Evolutionary conservation across 2,329 filamentous ascomycete species (phyloP).

Genomic region (Alternaria atra): DNA sequence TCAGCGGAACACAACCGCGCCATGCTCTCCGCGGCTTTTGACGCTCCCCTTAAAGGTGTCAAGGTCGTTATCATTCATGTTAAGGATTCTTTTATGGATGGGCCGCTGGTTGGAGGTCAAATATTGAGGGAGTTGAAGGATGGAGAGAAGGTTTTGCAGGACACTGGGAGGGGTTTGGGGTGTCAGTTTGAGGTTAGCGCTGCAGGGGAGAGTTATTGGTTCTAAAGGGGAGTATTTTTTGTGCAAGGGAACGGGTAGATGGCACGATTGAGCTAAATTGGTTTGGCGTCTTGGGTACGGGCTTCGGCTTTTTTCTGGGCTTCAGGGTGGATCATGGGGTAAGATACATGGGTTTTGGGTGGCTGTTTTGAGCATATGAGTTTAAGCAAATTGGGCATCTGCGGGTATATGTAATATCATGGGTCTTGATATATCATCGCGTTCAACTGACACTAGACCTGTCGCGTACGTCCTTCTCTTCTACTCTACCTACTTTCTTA

Average conservation of each 20-base stretch:
- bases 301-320: neutral
- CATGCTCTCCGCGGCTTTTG: constrained; percentile 37
- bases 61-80: constrained; percentile 91
- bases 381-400: neutral
- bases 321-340: neutral
- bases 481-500: neutral
- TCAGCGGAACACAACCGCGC: constrained; percentile 40
- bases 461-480: neutral
- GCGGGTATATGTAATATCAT: neutral
- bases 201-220: constrained; percentile 67
- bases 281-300: neutral
- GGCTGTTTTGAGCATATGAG: neutral
- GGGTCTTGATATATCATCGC: neutral
- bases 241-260: neutral
- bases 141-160: constrained; percentile 62
- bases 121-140: constrained; percentile 76
- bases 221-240: constrained; percentile 38
- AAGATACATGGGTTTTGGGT: neutral
- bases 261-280: neutral
- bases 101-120: constrained; percentile 67
- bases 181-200: constrained; percentile 80
- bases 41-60: constrained; percentile 71
- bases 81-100: constrained; percentile 84
- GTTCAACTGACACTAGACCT: neutral
- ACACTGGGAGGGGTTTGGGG: constrained; percentile 69